Evolutionary conservation across 495 filamentous ascomycete genomes (phyloP).

Genomic region (Aspergillus mulundensis): DNA sequence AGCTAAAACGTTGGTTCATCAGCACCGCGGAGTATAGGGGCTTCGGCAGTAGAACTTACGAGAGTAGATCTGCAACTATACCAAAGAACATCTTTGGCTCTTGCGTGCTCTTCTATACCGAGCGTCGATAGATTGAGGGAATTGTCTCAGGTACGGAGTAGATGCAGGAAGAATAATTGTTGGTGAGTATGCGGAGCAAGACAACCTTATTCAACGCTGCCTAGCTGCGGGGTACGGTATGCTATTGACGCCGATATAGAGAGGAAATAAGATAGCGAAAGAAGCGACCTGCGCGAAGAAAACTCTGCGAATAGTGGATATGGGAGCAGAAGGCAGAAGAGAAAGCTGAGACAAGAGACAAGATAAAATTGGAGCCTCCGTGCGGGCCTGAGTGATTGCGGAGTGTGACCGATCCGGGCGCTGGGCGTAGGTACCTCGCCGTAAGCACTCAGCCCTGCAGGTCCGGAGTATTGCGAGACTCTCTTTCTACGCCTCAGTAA

Average conservation of each 20-base stretch:
- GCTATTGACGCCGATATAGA: slow-evolving; percentile 1
- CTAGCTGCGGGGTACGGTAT: slow-evolving; percentile 17
- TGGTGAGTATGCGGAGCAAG: not conserved
- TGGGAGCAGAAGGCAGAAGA: slow-evolving; percentile 2
- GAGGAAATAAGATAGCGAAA: not conserved
- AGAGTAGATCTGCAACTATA: slow-evolving; percentile 73
- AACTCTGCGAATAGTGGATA: slow-evolving; percentile 1
- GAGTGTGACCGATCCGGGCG: slow-evolving; percentile 7
- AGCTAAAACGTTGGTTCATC: slow-evolving; percentile 38
- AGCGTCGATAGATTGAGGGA: not conserved
- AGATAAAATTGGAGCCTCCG: slow-evolving; percentile 9
- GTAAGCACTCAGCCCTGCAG: not conserved
- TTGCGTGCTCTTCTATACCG: not conserved
- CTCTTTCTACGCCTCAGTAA: too few species aligned
- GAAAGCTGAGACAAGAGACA: slow-evolving; percentile 1
- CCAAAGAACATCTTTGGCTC: slow-evolving; percentile 70
- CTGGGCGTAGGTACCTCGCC: not conserved
- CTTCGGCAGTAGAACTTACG: slow-evolving; percentile 50
- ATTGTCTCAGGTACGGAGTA: not conserved
- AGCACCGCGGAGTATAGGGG: not conserved
- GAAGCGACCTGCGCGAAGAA: slow-evolving; percentile 15
- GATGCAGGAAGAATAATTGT: not conserved
- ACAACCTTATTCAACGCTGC: slow-evolving; percentile 1
- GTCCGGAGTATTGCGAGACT: not conserved
- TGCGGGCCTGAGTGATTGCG: not conserved